Conservation (phyloP, 805 yeast species). For the Zygoascus biomembranicola region DNA sequence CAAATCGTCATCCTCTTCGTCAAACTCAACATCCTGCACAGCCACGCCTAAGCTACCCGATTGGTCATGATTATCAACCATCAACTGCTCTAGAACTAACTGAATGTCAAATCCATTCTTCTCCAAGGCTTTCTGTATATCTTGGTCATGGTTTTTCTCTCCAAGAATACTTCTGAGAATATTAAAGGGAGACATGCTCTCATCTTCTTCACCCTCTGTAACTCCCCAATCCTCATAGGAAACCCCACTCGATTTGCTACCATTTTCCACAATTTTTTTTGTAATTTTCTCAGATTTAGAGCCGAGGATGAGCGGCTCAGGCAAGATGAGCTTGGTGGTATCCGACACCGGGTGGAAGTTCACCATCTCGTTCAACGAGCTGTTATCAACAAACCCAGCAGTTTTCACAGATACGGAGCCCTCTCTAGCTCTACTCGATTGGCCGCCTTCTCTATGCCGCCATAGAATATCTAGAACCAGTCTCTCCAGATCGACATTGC, state of each 20-base stretch:
- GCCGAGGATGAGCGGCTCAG: not conserved
- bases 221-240: not conserved
- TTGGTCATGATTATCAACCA: slow-evolving; percentile 3
- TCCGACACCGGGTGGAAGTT: not conserved
- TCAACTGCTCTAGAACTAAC: slow-evolving; percentile 20
- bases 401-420: not conserved
- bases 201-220: slow-evolving; percentile 1
- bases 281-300: not conserved
- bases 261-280: not conserved
- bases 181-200: slow-evolving; percentile 30
- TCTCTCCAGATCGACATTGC: slow-evolving; percentile 26
- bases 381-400: not conserved
- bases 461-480: slow-evolving; percentile 34
- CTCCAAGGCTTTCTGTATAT: slow-evolving; percentile 32
- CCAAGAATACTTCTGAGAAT: slow-evolving; percentile 30
- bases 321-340: not conserved
- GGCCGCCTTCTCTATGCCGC: slow-evolving; percentile 31
- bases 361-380: not conserved
- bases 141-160: slow-evolving; percentile 24
- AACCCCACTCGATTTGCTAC: not conserved
- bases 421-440: not conserved
- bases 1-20: not conserved
- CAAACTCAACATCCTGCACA: not conserved
- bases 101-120: slow-evolving; percentile 31
- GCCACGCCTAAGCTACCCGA: not conserved